Percentiles rank a stretch among this genome's conserved stretches.
Evolutionary conservation across 257 asterid species (phyloP).

Genomic region (Leptodermis oblonga): DNA sequence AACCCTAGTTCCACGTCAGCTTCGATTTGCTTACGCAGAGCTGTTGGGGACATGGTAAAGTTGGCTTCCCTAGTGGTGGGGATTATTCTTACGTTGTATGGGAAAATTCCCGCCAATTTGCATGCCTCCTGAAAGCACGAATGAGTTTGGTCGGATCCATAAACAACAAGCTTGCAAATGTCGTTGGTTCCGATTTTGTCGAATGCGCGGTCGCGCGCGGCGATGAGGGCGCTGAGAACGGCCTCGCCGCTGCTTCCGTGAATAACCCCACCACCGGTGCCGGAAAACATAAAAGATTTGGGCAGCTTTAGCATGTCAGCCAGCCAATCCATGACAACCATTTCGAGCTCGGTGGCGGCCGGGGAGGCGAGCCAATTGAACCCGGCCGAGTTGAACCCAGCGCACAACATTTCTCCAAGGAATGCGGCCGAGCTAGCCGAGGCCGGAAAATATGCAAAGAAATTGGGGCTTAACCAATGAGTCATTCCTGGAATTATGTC

Average conservation of each 20-base stretch:
- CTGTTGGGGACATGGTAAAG: conserved; percentile 34
- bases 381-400: conserved; percentile 66
- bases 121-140: conserved; percentile 58
- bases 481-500: conserved; percentile 73
- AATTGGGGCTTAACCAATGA: no score
- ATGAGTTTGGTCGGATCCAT: conserved; percentile 82
- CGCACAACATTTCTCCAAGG: conserved; percentile 60
- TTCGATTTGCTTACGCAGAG: conserved; percentile 30
- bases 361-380: conserved; percentile 86
- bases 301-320: conserved; percentile 55
- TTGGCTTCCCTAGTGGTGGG: conserved; percentile 27
- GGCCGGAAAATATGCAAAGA: conserved; percentile 68
- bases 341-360: no score
- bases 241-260: conserved; percentile 77
- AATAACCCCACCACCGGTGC: conserved; percentile 76
- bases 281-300: no score
- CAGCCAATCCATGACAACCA: conserved; percentile 82
- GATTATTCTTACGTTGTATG: conserved; percentile 43
- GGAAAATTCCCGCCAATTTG: conserved; percentile 60
- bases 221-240: conserved; percentile 49
- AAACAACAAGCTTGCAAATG: conserved; percentile 47
- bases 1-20: conserved; percentile 44
- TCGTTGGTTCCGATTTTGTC: conserved; percentile 41
- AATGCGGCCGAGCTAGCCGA: conserved; percentile 68
- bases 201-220: conserved; percentile 54